These are phyloP conservation scores for Apocynum venetum DNA, from an alignment of 257 asterid species.

Conservation along the genomic window DNA sequence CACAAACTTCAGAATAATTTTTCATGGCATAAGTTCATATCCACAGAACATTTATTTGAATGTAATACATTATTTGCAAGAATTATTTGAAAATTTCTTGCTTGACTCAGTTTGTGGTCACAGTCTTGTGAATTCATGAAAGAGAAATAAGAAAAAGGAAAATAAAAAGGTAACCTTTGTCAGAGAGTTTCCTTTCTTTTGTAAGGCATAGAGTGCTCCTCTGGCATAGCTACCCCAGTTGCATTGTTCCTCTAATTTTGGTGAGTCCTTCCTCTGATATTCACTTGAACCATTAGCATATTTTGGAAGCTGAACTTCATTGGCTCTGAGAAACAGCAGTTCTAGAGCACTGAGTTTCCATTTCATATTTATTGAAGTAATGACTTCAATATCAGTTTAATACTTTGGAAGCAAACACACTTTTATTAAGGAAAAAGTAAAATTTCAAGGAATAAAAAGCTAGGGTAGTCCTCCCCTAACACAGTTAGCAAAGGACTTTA, in stretches of 20 bases:
- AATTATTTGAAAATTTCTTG: neutral
- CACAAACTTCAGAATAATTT: neutral
- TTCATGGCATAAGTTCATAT: neutral
- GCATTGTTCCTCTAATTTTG: constrained; percentile 50
- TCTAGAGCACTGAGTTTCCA: constrained; percentile 9
- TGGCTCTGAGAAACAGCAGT: constrained; percentile 48
- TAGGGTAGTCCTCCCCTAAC: neutral
- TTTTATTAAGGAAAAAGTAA: neutral
- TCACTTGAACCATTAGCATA: constrained; percentile 33
- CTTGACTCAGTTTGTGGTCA: neutral
- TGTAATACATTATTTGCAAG: neutral
- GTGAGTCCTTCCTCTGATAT: constrained; percentile 24
- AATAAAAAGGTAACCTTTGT: constrained; percentile 39
- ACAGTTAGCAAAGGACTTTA: neutral
- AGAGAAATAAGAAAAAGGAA: constrained; percentile 7
- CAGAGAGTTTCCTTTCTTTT: constrained; percentile 56
- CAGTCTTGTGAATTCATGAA: neutral
- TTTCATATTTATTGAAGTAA: neutral
- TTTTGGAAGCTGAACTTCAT: constrained; percentile 55
- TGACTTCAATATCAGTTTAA: neutral
- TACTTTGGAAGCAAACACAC: neutral
- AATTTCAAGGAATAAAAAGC: neutral
- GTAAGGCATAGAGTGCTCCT: constrained; percentile 88
- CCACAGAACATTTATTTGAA: neutral
- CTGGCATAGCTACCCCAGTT: constrained; percentile 86